Base-by-base conservation (phyloP, 2,329 filamentous ascomycete genomes). In the Davidsoniella neocaledoniae region DNA sequence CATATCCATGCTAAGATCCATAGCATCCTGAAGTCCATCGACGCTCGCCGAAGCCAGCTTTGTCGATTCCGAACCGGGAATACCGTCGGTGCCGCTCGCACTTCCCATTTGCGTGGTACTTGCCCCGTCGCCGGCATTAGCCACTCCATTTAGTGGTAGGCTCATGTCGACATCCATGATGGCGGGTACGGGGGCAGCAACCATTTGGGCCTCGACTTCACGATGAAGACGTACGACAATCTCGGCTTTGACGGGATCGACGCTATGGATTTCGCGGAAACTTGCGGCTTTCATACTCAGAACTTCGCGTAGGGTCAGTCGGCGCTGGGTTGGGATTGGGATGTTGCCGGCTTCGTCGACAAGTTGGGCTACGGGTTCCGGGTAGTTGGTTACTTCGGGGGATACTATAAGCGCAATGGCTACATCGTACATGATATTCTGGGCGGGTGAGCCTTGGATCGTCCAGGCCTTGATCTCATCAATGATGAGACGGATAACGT, bases 351-450 rank as follows among this genome's bases (percentile, higher is more conserved):
- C 57, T 5, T 62, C 59, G 53, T 66, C 66, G 19, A 64, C 57
- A 23, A 64, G 56, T 33, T 58, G 43, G 42, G 62, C 51, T 25
- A 64, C 53, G 47, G 62, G 53, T 17, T 53, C 54, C 14, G 61
- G 56, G 52, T 69, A 62, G 56, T 69, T 73, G 36, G 64, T 69
- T 1, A 68, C 68, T 56, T 79, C 72, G 0, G 82, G 81, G 0
- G 81, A 77, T 58, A 82, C 85, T 8, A 88, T 69, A 6, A 88
- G 66, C 1, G 80, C 75, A 2, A 74, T 76, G 2, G 75, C 81
- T 8, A 87, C 70, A 56, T 88, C 84, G 50, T 86, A 74, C 0
- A 76, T 77, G 4, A 79, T 66, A 50, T 73, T 71, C 1, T 73
- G 39, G 14, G 68, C 62, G 26, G 78, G 74, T 0, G 74, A 75